Evolutionary conservation across 176 grass and related monocot genomes (phyloP).

Genomic region (Luzula sylvatica): DNA sequence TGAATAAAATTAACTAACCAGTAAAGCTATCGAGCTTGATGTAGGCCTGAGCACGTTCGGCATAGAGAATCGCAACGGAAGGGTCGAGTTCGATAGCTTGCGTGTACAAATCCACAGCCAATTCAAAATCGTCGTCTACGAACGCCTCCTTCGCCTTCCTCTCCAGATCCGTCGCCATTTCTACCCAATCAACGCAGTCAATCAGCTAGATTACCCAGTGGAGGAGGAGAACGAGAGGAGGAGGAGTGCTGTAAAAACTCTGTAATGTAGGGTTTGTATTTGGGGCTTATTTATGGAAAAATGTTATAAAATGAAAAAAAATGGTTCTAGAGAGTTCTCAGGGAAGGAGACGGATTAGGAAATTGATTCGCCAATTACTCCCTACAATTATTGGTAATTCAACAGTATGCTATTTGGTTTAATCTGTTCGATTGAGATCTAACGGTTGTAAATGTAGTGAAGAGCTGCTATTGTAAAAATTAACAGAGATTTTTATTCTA

Average conservation of each 20-base stretch:
- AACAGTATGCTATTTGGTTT: no score
- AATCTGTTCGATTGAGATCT: no score
- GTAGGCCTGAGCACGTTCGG: constrained; percentile 39
- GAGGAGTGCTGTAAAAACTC: neutral
- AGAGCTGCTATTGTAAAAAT: no score
- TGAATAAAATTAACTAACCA: neutral
- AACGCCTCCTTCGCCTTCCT: constrained; percentile 37
- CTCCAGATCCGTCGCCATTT: constrained; percentile 41
- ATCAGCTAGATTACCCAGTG: neutral
- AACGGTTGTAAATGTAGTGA: no score
- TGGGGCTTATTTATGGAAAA: neutral
- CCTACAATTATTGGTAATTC: no score
- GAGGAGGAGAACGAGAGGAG: neutral
- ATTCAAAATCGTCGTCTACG: constrained; percentile 37
- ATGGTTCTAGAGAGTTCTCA: constrained; percentile 21
- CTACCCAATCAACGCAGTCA: neutral
- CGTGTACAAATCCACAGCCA: constrained; percentile 38
- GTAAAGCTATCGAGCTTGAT: constrained; percentile 37
- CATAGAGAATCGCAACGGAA: constrained; percentile 23
- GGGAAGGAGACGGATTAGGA: neutral
- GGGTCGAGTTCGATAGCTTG: constrained; percentile 24
- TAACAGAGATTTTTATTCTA: no score
- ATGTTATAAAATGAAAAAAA: neutral
- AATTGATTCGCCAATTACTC: neutral
- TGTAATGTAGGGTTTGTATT: neutral